A percentile compares a stretch with the other conserved stretches of the same genome.
Evolutionary conservation across 2,329 filamentous ascomycete genomes (phyloP).

Genomic region (Pseudonectria foliicola): DNA sequence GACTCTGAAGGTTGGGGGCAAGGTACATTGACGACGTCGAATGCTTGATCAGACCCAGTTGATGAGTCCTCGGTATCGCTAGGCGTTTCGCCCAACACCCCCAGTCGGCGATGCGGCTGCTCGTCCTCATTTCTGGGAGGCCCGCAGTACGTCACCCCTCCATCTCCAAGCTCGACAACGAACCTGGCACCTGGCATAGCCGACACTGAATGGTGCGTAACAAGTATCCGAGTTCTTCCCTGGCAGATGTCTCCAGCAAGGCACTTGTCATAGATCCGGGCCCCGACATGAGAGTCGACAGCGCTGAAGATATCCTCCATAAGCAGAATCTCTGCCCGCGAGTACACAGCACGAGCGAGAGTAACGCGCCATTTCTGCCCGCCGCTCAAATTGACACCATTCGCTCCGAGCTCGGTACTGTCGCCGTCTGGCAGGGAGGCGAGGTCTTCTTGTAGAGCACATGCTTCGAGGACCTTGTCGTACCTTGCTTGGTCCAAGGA

Average conservation of each 20-base stretch:
- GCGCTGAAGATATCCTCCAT: slow-evolving; percentile 37
- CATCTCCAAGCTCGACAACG: slow-evolving; percentile 65
- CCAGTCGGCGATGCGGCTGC: slow-evolving; percentile 59
- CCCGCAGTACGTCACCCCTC: slow-evolving; percentile 56
- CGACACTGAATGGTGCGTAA: slow-evolving; percentile 72
- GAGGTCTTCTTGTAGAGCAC: slow-evolving; percentile 36
- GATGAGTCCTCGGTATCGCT: too few species aligned
- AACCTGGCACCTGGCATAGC: slow-evolving; percentile 66
- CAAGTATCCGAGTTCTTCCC: slow-evolving; percentile 67
- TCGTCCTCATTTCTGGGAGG: too few species aligned
- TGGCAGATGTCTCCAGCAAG: slow-evolving; percentile 62
- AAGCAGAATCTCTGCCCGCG: slow-evolving; percentile 35
- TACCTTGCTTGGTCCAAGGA: slow-evolving; percentile 35
- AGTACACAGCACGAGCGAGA: slow-evolving; percentile 40
- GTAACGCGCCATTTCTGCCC: slow-evolving; percentile 40
- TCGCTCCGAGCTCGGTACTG: slow-evolving; percentile 35
- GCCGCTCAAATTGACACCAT: slow-evolving; percentile 36
- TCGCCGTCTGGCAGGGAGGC: slow-evolving; percentile 36
- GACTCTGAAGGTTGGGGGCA: too few species aligned
- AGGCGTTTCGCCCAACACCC: slow-evolving; percentile 48
- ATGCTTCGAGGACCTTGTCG: slow-evolving; percentile 37
- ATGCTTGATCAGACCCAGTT: too few species aligned
- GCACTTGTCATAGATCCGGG: slow-evolving; percentile 62
- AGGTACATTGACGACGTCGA: too few species aligned
- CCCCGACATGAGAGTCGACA: slow-evolving; percentile 7